These are phyloP conservation scores for Candolleomyces efflorescens DNA, from an alignment of 768 basidiomycete species.

Conservation along the genomic window DNA sequence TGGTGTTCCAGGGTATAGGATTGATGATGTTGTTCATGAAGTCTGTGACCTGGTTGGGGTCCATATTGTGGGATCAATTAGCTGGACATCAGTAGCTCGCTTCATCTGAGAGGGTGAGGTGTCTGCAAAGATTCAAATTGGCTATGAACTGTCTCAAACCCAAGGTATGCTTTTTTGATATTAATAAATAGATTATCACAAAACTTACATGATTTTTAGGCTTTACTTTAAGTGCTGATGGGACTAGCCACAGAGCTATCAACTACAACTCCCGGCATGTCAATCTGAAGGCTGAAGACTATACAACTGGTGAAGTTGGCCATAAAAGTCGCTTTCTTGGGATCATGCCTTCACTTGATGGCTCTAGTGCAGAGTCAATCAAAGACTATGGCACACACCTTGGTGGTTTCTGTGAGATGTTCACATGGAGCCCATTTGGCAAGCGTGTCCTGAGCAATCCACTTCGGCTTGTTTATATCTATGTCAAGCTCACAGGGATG, in stretches of 20 bases:
- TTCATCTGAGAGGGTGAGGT: background rate
- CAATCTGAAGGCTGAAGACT: conserved; percentile 1
- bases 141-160: background rate
- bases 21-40: background rate
- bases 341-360: conserved; percentile 16
- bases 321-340: conserved; percentile 14
- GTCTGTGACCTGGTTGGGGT: background rate
- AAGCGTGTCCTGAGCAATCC: background rate
- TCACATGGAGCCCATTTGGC: background rate
- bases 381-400: conserved; percentile 16
- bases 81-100: background rate
- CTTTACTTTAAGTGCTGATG: background rate
- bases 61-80: background rate
- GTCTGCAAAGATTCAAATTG: background rate
- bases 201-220: too few relatives aligned
- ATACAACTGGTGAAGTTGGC: background rate
- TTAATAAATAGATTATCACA: background rate
- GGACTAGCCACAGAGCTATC: background rate
- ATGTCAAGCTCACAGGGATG: conserved; percentile 17
- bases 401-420: background rate
- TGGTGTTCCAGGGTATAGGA: background rate
- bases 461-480: conserved; percentile 12
- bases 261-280: conserved; percentile 1
- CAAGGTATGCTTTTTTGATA: background rate
- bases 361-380: conserved; percentile 17